Conservation (phyloP, 306 rosid species). For the Citrullus mucosospermus region DNA sequence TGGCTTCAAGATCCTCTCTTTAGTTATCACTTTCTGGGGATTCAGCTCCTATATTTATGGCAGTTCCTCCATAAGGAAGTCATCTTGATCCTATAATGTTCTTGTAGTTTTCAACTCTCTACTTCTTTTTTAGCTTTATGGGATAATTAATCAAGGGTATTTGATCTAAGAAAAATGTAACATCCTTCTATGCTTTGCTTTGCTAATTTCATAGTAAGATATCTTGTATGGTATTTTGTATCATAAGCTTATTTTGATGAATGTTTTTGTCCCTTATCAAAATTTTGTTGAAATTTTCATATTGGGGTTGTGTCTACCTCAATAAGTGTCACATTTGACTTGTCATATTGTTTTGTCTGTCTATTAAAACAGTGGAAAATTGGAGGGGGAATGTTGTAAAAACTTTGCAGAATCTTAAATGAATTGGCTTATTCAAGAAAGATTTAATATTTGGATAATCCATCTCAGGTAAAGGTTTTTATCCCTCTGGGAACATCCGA, state of each 20-base stretch:
- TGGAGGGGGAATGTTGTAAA: background rate
- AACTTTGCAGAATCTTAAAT: background rate
- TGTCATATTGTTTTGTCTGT: background rate
- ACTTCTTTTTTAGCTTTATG: no score
- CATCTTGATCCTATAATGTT: background rate
- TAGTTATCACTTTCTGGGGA: conserved; percentile 46
- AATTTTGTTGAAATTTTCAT: background rate
- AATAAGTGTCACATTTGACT: background rate
- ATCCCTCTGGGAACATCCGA: no score
- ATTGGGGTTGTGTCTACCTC: background rate
- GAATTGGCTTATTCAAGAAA: background rate
- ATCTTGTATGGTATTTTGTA: background rate
- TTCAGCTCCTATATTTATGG: conserved; percentile 56
- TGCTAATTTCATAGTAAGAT: background rate
- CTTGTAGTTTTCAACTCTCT: background rate
- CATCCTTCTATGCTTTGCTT: background rate
- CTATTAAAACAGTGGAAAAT: background rate
- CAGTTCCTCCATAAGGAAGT: conserved; percentile 25
- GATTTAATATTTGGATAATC: no score
- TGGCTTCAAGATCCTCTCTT: conserved; percentile 49
- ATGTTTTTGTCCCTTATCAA: background rate
- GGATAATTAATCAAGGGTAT: background rate
- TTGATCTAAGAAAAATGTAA: background rate
- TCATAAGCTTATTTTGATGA: background rate
- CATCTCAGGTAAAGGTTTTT: no score